These are phyloP conservation scores for Boletus coccyginus DNA, from an alignment of 768 basidiomycete genomes.

Conservation along the genomic window DNA sequence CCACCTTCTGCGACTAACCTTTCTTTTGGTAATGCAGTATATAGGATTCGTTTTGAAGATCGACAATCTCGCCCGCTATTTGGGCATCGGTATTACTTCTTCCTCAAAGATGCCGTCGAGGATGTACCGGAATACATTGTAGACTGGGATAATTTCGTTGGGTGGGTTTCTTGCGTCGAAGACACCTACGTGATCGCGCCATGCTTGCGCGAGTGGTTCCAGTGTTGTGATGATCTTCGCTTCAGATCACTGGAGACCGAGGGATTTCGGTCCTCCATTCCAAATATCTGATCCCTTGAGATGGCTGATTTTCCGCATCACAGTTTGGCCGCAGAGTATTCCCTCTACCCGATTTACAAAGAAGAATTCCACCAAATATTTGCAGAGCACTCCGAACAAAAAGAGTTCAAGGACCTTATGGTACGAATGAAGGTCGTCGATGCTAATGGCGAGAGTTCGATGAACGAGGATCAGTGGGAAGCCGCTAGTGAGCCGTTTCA, in stretches of 20 bases:
- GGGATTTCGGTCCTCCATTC: background rate
- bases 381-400: constrained; percentile 70
- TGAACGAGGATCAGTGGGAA: constrained; percentile 97
- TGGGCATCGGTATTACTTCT: constrained; percentile 95
- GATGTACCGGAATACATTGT: constrained; percentile 98
- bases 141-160: constrained; percentile 89
- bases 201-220: background rate
- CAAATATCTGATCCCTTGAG: background rate
- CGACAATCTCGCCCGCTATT: constrained; percentile 61
- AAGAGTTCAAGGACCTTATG: constrained; percentile 82
- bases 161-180: constrained; percentile 44
- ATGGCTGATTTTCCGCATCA: constrained; percentile 1
- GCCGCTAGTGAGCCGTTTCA: constrained; percentile 80
- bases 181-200: background rate
- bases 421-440: constrained; percentile 92
- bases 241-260: background rate
- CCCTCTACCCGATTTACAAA: constrained; percentile 70
- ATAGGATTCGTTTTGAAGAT: constrained; percentile 83
- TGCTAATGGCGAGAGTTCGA: constrained; percentile 78
- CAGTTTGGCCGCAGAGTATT: constrained; percentile 84
- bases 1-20: constrained; percentile 66
- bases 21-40: constrained; percentile 88
- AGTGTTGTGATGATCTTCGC: background rate
- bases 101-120: constrained; percentile 91
- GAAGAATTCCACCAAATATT: constrained; percentile 91